phyloP scores from a whole-genome alignment of 1,284 basidiomycete genomes.

The Malassezia sympodialis region DNA sequence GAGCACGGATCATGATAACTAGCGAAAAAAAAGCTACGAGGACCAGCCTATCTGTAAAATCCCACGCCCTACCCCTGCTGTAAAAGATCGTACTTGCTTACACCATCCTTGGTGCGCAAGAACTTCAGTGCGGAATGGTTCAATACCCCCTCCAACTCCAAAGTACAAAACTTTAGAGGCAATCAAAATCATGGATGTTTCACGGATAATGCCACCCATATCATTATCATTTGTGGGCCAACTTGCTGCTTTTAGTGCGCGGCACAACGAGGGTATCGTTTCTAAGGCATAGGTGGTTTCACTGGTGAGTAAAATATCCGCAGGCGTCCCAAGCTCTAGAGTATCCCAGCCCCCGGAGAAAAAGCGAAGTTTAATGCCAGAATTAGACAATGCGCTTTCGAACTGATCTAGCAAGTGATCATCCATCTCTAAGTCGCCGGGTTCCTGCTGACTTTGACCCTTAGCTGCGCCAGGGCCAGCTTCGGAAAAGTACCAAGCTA shows the following conservation, averaged over 20 bases:
- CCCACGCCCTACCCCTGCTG: conserved; percentile 28
- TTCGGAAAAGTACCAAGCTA: conserved; percentile 54
- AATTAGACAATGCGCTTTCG: conserved; percentile 53
- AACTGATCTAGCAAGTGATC: conserved; percentile 60
- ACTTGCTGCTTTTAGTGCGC: conserved; percentile 46
- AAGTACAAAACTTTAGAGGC: conserved; percentile 90
- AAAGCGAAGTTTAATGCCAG: conserved; percentile 61
- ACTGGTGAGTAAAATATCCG: conserved; percentile 70
- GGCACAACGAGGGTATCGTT: conserved; percentile 61
- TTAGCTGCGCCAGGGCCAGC: neutral
- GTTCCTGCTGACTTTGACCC: conserved; percentile 12
- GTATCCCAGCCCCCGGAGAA: conserved; percentile 68
- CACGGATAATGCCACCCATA: neutral
- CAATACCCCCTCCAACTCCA: conserved; percentile 81
- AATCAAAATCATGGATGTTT: conserved; percentile 56
- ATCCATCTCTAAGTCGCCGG: conserved; percentile 15
- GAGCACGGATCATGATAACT: conserved; percentile 29
- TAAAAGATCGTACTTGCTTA: conserved; percentile 15
- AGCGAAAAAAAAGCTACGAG: conserved; percentile 25
- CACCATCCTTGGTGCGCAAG: conserved; percentile 18
- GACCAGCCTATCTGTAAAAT: conserved; percentile 24
- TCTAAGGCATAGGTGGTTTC: conserved; percentile 81
- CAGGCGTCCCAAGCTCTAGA: conserved; percentile 44
- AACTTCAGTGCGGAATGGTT: conserved; percentile 61
- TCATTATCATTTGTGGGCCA: conserved; percentile 28